Conservation (phyloP, 345 rosid species). For the Mangifera indica region DNA sequence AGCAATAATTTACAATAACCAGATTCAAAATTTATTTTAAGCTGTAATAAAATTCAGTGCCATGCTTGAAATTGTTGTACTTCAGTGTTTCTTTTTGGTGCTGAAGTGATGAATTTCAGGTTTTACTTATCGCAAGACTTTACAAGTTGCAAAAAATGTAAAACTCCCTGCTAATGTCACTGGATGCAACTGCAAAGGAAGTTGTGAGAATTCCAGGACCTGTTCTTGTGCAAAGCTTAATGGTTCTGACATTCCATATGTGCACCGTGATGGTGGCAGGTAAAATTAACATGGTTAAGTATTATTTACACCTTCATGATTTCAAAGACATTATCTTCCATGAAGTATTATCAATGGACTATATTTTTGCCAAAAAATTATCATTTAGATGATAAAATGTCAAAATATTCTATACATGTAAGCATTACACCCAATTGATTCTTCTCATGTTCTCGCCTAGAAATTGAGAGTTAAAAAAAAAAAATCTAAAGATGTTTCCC, state of each 20-base stretch:
- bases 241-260: constrained; percentile 86
- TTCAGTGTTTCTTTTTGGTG: background rate
- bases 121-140: constrained; percentile 49
- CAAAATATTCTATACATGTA: too few species aligned
- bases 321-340: background rate
- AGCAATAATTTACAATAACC: too few species aligned
- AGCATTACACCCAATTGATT: too few species aligned
- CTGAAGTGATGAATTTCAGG: constrained; percentile 43
- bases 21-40: too few species aligned
- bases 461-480: too few species aligned
- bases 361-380: background rate
- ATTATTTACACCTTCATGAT: background rate
- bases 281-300: constrained; percentile 27
- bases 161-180: constrained; percentile 49
- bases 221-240: constrained; percentile 85
- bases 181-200: constrained; percentile 68
- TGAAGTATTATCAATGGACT: too few species aligned
- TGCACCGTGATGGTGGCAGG: constrained; percentile 87
- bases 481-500: too few species aligned
- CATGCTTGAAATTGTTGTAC: background rate
- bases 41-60: too few species aligned
- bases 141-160: constrained; percentile 57
- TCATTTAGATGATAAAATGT: too few species aligned
- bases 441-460: too few species aligned
- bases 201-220: constrained; percentile 53